Evolutionary conservation across 495 filamentous ascomycete genomes (phyloP), one percentile per base, ranked within the genome.

Genomic region (Xylona heveae): DNA sequence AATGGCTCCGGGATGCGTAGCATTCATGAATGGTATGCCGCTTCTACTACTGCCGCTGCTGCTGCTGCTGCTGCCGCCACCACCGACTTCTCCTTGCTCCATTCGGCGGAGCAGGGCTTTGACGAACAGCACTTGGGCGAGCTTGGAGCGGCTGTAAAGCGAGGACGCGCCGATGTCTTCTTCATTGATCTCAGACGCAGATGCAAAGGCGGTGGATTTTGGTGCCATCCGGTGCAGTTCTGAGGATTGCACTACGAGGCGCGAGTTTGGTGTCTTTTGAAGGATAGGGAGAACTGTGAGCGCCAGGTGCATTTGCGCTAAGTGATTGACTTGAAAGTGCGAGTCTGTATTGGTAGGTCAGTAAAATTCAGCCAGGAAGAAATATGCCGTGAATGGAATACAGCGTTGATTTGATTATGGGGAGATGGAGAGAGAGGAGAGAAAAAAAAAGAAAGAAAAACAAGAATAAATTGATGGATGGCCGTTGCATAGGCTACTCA

Each of bases 101-200:
- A 53, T 51, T 0, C 43, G 33, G 9, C 48, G 38, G 0, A 49
- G 46, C 0, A 65, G 34, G 0, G 49, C 49, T 1, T 45, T 42
- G 5, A 52, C 39, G 24, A 68, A 56, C 5, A 70, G 42, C 16
- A 72, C 53, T 30, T 65, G 47, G 0, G 64, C 70, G 8, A 71
- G 52, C 42, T 72, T 71, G 2, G 52, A 54, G 27, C 68, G 47
- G 14, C 48, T 52, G 46, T 74, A 70, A 27, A 69, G 51, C 19
- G 58, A 51, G 6, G 51, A 52, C 3, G 62, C 48, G 0, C 66
- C 67, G 28, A 70, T 44, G 20, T 61, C 55, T 5, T 42, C 47
- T 30, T 54, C 41, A 40, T 71, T 72, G 31, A 73, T 62, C 40
- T 71, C 66, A 1, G 50, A 50, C 3, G 66, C 28, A 23, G 45